A percentile compares a stretch with the other conserved stretches of the same genome.
Conservation (phyloP, 371 early-diverging fungal genomes). For the Saksenaea vasiformis region DNA sequence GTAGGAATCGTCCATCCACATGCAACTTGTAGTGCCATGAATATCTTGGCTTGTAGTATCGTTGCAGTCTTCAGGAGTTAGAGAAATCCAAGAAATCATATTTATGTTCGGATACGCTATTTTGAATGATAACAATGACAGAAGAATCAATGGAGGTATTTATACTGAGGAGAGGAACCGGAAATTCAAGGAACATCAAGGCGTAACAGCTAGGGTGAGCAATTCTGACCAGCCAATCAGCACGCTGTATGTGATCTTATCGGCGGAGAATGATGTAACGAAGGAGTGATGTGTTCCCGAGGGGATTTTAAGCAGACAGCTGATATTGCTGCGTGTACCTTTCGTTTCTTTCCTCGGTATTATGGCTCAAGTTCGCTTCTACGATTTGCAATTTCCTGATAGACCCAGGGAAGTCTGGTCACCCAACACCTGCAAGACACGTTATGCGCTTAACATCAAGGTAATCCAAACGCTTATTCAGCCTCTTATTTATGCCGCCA, state of each 20-base stretch:
- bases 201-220: not conserved
- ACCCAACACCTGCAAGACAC: conserved; percentile 25
- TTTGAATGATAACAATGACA: not conserved
- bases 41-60: not conserved
- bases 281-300: not conserved
- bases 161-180: not conserved
- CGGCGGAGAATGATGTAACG: not conserved
- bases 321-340: not conserved
- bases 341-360: not conserved
- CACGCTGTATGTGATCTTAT: not conserved
- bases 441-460: conserved; percentile 24
- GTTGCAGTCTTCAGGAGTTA: not conserved
- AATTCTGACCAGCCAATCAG: conserved; percentile 1
- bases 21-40: not conserved
- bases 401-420: conserved; percentile 13
- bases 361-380: conserved; percentile 18
- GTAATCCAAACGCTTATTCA: not conserved
- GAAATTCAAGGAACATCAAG: not conserved
- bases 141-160: not conserved
- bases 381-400: conserved; percentile 12
- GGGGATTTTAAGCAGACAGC: too few relatives aligned
- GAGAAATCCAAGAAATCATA: not conserved
- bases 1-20: conserved; percentile 33
- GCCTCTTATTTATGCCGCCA: not conserved
- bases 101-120: not conserved